Evolutionary conservation across 2,329 filamentous ascomycete species (phyloP).

Genomic region (Exophiala dermatitidis): DNA sequence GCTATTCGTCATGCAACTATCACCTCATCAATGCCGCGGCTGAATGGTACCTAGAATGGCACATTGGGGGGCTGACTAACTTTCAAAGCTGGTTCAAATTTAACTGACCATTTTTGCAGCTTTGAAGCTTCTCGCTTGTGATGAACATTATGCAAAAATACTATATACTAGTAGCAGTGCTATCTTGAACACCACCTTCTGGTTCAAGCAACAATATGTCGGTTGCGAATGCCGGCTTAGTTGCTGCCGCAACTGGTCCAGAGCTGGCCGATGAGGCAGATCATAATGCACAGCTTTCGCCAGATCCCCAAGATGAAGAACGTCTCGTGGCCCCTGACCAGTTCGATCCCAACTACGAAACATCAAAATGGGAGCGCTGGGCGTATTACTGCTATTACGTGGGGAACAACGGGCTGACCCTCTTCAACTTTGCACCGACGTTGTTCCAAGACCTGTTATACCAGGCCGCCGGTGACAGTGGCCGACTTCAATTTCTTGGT

Average conservation of each 20-base stretch:
- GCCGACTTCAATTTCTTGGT: conserved; percentile 51
- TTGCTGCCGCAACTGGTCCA: conserved; percentile 17
- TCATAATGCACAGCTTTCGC: conserved; percentile 4
- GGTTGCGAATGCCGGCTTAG: conserved; percentile 24
- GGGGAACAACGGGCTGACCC: conserved; percentile 56
- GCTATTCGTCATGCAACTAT: no score
- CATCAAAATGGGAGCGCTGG: conserved; percentile 50
- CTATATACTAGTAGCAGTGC: not conserved
- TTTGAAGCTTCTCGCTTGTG: not conserved
- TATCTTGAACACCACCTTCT: not conserved
- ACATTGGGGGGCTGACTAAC: not conserved
- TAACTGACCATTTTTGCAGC: no score
- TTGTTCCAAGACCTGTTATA: conserved; percentile 59
- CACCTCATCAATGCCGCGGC: no score
- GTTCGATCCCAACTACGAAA: conserved; percentile 48
- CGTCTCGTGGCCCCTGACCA: conserved; percentile 47
- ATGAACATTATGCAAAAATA: not conserved
- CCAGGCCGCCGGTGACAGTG: conserved; percentile 51
- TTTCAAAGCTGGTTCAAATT: not conserved
- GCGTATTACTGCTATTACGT: conserved; percentile 58
- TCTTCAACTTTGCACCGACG: conserved; percentile 59
- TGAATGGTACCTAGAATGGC: no score
- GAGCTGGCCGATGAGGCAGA: conserved; percentile 21
- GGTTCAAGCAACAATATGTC: conserved; percentile 16
- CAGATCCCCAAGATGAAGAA: conserved; percentile 29